Conservation (phyloP, 192 early-diverging fungal species). For the Coemansia sp. region DNA sequence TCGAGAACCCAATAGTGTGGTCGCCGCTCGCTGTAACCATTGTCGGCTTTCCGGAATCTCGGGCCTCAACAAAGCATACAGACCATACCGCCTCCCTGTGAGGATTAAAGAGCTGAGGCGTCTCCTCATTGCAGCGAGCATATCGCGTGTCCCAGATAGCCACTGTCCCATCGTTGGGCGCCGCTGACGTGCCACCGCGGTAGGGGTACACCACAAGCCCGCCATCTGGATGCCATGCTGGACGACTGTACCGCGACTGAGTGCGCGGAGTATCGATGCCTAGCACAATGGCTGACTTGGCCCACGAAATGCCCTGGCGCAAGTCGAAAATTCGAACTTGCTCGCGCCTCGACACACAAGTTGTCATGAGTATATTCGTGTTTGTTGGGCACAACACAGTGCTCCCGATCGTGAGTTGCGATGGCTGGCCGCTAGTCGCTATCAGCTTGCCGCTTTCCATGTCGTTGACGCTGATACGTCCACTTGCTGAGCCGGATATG, state of each 20-base stretch:
- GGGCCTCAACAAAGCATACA: slow-evolving; percentile 17
- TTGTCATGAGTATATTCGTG: slow-evolving; percentile 21
- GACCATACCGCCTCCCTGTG: slow-evolving; percentile 28
- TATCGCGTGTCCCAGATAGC: slow-evolving; percentile 45
- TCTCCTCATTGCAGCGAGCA: slow-evolving; percentile 11
- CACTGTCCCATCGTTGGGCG: slow-evolving; percentile 8
- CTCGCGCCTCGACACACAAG: slow-evolving; percentile 13
- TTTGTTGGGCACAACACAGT: slow-evolving; percentile 17
- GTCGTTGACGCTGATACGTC: slow-evolving; percentile 24
- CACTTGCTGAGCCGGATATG: slow-evolving; percentile 28
- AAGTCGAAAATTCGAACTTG: slow-evolving; percentile 33
- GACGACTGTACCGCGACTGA: slow-evolving; percentile 32
- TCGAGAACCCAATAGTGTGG: slow-evolving; percentile 35
- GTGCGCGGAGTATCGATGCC: slow-evolving; percentile 11
- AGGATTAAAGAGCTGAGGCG: slow-evolving; percentile 16
- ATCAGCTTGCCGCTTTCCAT: slow-evolving; percentile 20
- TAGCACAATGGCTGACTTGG: slow-evolving; percentile 15
- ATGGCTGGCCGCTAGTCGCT: neutral
- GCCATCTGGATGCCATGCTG: slow-evolving; percentile 43
- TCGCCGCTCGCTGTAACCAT: slow-evolving; percentile 30
- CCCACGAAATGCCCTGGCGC: slow-evolving; percentile 2
- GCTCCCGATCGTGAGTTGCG: slow-evolving; percentile 10
- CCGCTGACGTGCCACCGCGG: neutral
- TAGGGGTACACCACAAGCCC: slow-evolving; percentile 35
- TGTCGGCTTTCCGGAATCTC: neutral